Evolutionary conservation across 2,329 filamentous ascomycete genomes (phyloP), one percentile per base, ranked within the genome.

Genomic region (Xylariaceae sp.): DNA sequence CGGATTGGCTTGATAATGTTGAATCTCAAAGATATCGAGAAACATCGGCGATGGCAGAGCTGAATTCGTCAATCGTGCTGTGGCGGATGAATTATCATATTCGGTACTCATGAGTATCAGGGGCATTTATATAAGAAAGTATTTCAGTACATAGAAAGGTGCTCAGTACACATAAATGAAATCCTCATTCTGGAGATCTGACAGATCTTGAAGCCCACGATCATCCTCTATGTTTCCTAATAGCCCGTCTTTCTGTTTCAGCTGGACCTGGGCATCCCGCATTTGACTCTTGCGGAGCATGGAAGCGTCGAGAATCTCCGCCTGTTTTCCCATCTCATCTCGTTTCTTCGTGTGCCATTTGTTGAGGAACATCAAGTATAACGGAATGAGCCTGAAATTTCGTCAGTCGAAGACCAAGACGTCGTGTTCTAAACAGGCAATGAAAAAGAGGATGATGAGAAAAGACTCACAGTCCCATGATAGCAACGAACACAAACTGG

Each of bases 141-240:
- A n/a, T n/a, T n/a, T n/a, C n/a, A n/a, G n/a, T n/a, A n/a, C n/a
- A n/a, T n/a, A n/a, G n/a, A n/a, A n/a, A n/a, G n/a, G n/a, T n/a
- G n/a, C n/a, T 48, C 36, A 61, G 25, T 61, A 62, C 6, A 62
- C 59, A 29, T 63, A 84, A 14, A 83, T 73, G 64, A 86, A 86
- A 56, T 86, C 81, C 46, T 86, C 80, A 54, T 86, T 86, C 66
- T 81, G 67, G 17, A 75, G 64, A 61, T 86, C 83, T 1, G 82
- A 84, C 53, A 84, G 54, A 63, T 86, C 83, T 52, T 76, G 60
- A 40, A 79, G 76, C 0, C 74, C 75, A 37, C 75, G 71, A 14
- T 74, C 69, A 5, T 77, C 56, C 16, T 61, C 59, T 5, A 63
- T 36, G 50, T 45, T 59, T 40, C 40, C 55, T n/a, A n/a, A n/a